Conservation (phyloP, 345 rosid genomes). For the Limnanthes douglasii region DNA sequence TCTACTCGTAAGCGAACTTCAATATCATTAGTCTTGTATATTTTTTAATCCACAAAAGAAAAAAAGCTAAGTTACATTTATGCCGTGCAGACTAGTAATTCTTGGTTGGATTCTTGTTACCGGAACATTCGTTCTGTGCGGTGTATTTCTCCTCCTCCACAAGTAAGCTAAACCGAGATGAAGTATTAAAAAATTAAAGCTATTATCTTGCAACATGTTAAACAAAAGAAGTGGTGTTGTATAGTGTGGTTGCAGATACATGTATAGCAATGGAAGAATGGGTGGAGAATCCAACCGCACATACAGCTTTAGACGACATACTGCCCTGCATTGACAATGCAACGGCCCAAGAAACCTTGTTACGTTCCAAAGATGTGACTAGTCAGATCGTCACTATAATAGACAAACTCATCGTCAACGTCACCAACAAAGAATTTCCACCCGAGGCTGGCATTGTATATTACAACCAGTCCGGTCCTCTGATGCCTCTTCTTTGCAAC, state of each 20-base stretch:
- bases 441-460: slow-evolving; percentile 62
- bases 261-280: slow-evolving; percentile 84
- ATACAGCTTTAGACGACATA: slow-evolving; percentile 73
- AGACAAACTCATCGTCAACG: slow-evolving; percentile 85
- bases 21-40: not conserved
- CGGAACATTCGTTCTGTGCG: slow-evolving; percentile 77
- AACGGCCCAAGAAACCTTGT: slow-evolving; percentile 64
- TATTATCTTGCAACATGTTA: not conserved
- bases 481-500: slow-evolving; percentile 76
- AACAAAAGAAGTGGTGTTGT: not conserved
- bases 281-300: slow-evolving; percentile 67
- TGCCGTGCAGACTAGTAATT: slow-evolving; percentile 52
- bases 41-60: not conserved
- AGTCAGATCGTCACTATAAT: slow-evolving; percentile 62
- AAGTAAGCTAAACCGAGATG: slow-evolving; percentile 37
- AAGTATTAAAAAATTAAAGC: not conserved
- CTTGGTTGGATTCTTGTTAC: slow-evolving; percentile 88
- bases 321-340: slow-evolving; percentile 74
- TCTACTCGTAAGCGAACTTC: slow-evolving; percentile 51
- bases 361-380: slow-evolving; percentile 57
- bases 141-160: slow-evolving; percentile 78
- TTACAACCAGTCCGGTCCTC: slow-evolving; percentile 85
- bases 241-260: slow-evolving; percentile 71
- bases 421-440: slow-evolving; percentile 84
- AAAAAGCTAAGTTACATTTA: slow-evolving; percentile 3